Evolutionary conservation across 495 filamentous ascomycete genomes (phyloP), one percentile per base, ranked within the genome.

Genomic region (Bombardia bombarda): DNA sequence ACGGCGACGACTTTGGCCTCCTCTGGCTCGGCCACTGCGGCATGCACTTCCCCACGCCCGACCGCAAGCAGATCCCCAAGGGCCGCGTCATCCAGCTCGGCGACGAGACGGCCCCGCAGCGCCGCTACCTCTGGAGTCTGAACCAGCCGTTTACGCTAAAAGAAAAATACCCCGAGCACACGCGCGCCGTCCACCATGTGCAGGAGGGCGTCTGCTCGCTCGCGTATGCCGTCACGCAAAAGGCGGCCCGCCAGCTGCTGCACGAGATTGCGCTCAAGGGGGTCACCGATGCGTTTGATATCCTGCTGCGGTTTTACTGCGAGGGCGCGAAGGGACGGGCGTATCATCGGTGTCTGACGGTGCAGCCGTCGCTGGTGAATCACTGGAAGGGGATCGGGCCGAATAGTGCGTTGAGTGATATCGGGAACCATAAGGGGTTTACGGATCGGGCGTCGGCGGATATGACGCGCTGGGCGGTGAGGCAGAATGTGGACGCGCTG

Each of bases 1-100:
- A 81, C 48, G 78, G 78, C 30, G 68, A 74, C 32, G 52, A 74
- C 52, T 82, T 77, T 77, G 71, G 78, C 52, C 47, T 78, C 3
- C 60, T 80, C 16, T 80, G 75, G 75, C 50, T 75, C 24, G 75
- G 74, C 3, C 71, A 74, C 39, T 77, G 74, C 52, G 60, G 65
- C 2, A 53, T 56, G 43, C 35, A 45, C 14, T 62, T 66, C 47
- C 50, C 60, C 4, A 52, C 44, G 24, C 33, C 50, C 1, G 14
- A 49, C 17, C 33, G 43, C 43, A 36, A 16, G 7, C 38, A 22
- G 4, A 24, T 63, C 1, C 57, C 60, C 3, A 56, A 55, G 32
- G 50, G 42, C 18, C 50, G 55, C 23, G 41, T 63, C 4, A 46
- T 55, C 19, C 50, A 36, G 18, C 22, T 22, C n/a, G 7, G 40